phyloP scores from a whole-genome alignment of 2,329 filamentous ascomycete species.

The Ascochyta lentis region DNA sequence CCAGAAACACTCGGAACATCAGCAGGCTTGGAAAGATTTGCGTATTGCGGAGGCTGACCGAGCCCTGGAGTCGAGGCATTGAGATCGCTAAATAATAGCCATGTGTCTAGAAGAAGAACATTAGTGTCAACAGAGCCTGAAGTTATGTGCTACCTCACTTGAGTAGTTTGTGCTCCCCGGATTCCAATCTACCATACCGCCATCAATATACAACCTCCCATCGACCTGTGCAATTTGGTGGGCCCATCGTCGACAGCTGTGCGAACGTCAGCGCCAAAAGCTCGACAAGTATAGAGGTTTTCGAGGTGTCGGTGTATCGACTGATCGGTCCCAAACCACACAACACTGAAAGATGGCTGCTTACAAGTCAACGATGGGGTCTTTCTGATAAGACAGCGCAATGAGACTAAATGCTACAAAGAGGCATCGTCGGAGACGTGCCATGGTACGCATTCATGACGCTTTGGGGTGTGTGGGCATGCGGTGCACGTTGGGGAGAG shows the following conservation, averaged over 20 bases:
- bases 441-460: slow-evolving; percentile 44
- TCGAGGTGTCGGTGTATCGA: not conserved
- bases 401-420: slow-evolving; percentile 38
- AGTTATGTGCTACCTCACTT: slow-evolving; percentile 48
- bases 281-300: slow-evolving; percentile 36
- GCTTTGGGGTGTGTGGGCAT: slow-evolving; percentile 23
- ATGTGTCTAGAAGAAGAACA: slow-evolving; percentile 52
- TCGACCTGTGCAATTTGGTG: slow-evolving; percentile 69
- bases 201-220: slow-evolving; percentile 67
- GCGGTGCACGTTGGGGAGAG: slow-evolving; percentile 23
- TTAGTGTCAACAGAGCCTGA: not conserved
- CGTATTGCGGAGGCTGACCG: slow-evolving; percentile 60
- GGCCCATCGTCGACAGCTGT: slow-evolving; percentile 53
- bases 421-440: slow-evolving; percentile 35
- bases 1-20: slow-evolving; percentile 61
- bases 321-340: not conserved
- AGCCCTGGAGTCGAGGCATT: slow-evolving; percentile 47
- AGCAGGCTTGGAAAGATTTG: slow-evolving; percentile 65
- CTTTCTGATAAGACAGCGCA: slow-evolving; percentile 43
- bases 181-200: slow-evolving; percentile 64
- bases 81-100: slow-evolving; percentile 65
- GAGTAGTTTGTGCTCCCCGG: slow-evolving; percentile 56
- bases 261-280: not conserved
- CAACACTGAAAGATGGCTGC: slow-evolving; percentile 2
- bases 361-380: slow-evolving; percentile 60